Conservation (phyloP, 1,284 basidiomycete genomes). For the Malassezia arunalokei region DNA sequence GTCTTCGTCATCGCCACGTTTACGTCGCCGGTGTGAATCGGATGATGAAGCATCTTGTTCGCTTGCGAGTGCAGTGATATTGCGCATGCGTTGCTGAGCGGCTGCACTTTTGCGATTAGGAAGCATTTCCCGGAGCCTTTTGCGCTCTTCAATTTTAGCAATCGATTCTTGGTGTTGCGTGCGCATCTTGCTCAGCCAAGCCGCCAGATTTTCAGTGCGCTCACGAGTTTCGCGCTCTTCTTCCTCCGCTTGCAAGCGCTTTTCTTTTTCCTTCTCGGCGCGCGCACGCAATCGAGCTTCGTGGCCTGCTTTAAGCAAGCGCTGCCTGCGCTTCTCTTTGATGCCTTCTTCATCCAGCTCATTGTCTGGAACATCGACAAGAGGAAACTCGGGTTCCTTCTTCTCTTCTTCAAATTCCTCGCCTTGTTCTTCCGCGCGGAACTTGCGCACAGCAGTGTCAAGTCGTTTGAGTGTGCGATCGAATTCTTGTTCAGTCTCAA, state of each 20-base stretch:
- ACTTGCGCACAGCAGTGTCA: conserved; percentile 57
- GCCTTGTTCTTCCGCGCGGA: conserved; percentile 61
- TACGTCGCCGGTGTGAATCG: conserved; percentile 49
- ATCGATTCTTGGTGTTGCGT: conserved; percentile 53
- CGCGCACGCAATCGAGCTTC: conserved; percentile 76
- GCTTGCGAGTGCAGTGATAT: conserved; percentile 77
- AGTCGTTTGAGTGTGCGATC: conserved; percentile 68
- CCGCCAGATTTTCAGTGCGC: conserved; percentile 48
- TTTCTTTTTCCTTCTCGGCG: conserved; percentile 70
- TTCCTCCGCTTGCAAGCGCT: conserved; percentile 52
- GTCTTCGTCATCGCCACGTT: conserved; percentile 56
- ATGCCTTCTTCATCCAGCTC: conserved; percentile 85
- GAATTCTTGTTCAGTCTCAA: conserved; percentile 57
- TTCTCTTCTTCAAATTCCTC: conserved; percentile 46
- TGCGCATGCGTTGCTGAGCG: conserved; percentile 93
- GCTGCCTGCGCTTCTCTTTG: conserved; percentile 90
- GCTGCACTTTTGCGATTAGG: conserved; percentile 86
- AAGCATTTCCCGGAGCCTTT: conserved; percentile 67
- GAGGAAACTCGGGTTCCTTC: conserved; percentile 70
- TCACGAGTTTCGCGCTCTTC: conserved; percentile 71
- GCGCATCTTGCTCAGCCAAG: conserved; percentile 30
- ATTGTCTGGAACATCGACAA: conserved; percentile 78
- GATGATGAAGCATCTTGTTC: conserved; percentile 44
- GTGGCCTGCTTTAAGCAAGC: conserved; percentile 82
- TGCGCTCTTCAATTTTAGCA: conserved; percentile 70